Conservation (phyloP, 148 eudicot genomes). For the Bassia scoparia region DNA sequence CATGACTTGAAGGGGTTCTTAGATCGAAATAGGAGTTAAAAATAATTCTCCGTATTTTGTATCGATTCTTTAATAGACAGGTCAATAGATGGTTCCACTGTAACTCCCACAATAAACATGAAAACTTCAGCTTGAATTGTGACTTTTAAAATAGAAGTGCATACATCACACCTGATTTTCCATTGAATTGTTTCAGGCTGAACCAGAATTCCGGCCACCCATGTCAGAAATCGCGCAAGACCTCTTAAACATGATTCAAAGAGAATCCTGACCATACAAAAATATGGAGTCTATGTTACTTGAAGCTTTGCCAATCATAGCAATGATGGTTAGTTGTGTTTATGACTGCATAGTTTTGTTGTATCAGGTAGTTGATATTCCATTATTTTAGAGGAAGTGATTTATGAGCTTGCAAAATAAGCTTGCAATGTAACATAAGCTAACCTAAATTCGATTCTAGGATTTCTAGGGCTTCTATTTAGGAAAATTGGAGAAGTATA, state of each 20-base stretch:
- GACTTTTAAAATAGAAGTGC: not conserved
- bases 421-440: conserved; percentile 15
- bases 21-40: too few relatives aligned
- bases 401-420: not conserved
- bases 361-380: not conserved
- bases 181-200: conserved; percentile 39
- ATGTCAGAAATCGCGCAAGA: conserved; percentile 88
- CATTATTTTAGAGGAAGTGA: not conserved
- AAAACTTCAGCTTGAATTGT: not conserved
- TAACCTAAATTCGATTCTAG: conserved; percentile 12
- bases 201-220: conserved; percentile 94
- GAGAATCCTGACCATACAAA: conserved; percentile 23
- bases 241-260: conserved; percentile 62
- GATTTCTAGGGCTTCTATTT: not conserved
- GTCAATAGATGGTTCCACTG: too few relatives aligned
- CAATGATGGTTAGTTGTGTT: not conserved
- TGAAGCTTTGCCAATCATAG: not conserved
- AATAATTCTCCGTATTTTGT: too few relatives aligned
- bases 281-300: not conserved
- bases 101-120: too few relatives aligned
- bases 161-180: too few relatives aligned
- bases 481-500: not conserved
- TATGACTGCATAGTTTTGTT: not conserved
- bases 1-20: too few relatives aligned
- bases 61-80: too few relatives aligned